Base-by-base conservation (phyloP, 2,329 filamentous ascomycete genomes). In the Monosporascus sp. region DNA sequence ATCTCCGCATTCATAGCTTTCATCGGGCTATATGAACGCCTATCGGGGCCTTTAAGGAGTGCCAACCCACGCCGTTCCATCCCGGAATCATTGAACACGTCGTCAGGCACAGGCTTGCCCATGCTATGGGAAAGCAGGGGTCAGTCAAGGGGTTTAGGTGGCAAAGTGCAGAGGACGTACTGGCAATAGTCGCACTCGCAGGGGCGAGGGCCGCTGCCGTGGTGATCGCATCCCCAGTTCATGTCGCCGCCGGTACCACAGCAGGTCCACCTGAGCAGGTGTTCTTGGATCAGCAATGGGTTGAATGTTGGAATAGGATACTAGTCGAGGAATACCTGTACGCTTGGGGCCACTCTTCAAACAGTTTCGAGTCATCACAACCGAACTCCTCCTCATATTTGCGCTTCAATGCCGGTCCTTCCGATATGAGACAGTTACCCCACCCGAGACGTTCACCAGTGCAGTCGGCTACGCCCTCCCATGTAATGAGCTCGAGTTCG, bases 401-500 rank as follows among this genome's bases (percentile, higher is more conserved):
- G 27, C 22, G 36, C 41, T 41, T 46, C 39, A 54, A 27, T 5
- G 35, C 48, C 8, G 38, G 48, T 24, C 38, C 43, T 17, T 54
- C 52, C 20, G 41, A 47, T 3, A 36, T n/a, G 17, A 50, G 25
- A 9, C 39, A 24, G 35, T 50, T 45, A 22, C 52, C 52, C 52
- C 52, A 50, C 18, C 48, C 52, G 1, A 50, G 20, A 5, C 46
- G 39, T 22, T 47, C 44, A 7, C 43, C 27, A 15, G 25, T 18
- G 25, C n/a, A 17, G 14, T 39, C 36, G 1, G 17, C 39, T 20
- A 20, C 18, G n/a, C 51, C 48, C 39, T 48, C 48, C 51, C 51
- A 53, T 41, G 48, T 54, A 36, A 54, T 54, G 48, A 54, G 49
- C 43, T 54, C 52, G 22, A 54, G 49, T 27, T 48, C 31, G 20